Conservation (phyloP, 2,329 filamentous ascomycete species). For the Diaporthe amygdali region DNA sequence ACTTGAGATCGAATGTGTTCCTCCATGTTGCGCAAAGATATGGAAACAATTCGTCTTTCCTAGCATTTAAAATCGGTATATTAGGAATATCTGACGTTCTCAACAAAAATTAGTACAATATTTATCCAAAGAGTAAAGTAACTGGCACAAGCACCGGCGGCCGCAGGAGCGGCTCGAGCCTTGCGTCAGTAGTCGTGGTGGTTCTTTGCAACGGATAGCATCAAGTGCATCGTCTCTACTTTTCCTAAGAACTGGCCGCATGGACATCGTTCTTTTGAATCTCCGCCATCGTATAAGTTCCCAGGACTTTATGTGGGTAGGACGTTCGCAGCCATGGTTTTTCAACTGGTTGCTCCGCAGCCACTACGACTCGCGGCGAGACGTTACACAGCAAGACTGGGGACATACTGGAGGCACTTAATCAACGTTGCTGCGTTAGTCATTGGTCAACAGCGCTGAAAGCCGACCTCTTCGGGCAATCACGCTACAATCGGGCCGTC, state of each 20-base stretch:
- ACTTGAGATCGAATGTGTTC: conserved; percentile 35
- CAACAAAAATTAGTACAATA: neutral
- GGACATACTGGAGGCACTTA: neutral
- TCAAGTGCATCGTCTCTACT: neutral
- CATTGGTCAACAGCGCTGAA: neutral
- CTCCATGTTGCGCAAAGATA: conserved; percentile 34
- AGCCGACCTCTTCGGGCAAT: too few species aligned
- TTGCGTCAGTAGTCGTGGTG: neutral
- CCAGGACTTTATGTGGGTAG: neutral
- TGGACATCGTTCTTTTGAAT: neutral
- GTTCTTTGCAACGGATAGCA: neutral
- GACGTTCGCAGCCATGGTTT: neutral
- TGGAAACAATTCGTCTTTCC: conserved; percentile 38
- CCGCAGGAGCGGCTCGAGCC: neutral
- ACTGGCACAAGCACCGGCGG: neutral
- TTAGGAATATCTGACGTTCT: conserved; percentile 25
- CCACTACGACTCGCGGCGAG: neutral
- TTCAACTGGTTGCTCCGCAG: neutral
- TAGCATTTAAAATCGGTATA: conserved; percentile 36
- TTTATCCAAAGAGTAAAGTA: neutral
- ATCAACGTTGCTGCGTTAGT: neutral
- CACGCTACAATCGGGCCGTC: neutral
- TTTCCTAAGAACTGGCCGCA: neutral
- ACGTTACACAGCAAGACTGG: neutral
- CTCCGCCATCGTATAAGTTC: neutral